Evolutionary conservation across 441 rosid species (phyloP).

Genomic region (Aleurites moluccanus): DNA sequence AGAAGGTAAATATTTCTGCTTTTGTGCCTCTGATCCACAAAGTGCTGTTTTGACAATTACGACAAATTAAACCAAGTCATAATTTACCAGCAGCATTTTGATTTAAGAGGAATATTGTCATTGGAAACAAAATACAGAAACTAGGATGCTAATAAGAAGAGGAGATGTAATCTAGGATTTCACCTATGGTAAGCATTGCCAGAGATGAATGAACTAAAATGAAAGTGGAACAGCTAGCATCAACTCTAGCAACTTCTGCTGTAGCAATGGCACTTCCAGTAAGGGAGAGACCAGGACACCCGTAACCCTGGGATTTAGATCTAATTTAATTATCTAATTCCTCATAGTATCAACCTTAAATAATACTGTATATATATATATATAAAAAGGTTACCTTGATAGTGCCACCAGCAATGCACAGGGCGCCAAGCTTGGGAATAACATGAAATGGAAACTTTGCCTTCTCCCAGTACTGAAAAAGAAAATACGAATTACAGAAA

Average conservation of each 20-base stretch:
- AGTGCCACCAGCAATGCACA: slow-evolving; percentile 72
- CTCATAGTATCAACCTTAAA: slow-evolving; percentile 13
- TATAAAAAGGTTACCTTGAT: slow-evolving; percentile 56
- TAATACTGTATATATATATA: background rate
- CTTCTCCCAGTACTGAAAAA: slow-evolving; percentile 91
- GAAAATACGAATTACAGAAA: slow-evolving; percentile 16
- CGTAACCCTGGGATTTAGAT: slow-evolving; percentile 67
- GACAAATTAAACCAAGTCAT: slow-evolving; percentile 24
- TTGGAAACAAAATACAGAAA: slow-evolving; percentile 6
- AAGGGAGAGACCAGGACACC: slow-evolving; percentile 86
- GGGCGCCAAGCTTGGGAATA: slow-evolving; percentile 68
- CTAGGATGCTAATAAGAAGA: background rate
- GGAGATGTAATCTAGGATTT: slow-evolving; percentile 22
- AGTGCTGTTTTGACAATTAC: slow-evolving; percentile 54
- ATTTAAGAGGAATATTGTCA: background rate
- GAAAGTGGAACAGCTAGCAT: slow-evolving; percentile 93
- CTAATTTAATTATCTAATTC: slow-evolving; percentile 22
- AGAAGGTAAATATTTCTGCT: slow-evolving; percentile 77
- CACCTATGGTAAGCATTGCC: slow-evolving; percentile 95
- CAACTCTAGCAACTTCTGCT: slow-evolving; percentile 93
- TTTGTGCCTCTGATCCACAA: slow-evolving; percentile 92
- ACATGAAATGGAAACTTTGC: slow-evolving; percentile 93
- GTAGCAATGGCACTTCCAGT: slow-evolving; percentile 62
- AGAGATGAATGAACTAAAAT: slow-evolving; percentile 82
- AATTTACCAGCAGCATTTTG: slow-evolving; percentile 7